phyloP scores from a whole-genome alignment of 768 basidiomycete species.

The Podaxis sp. region DNA sequence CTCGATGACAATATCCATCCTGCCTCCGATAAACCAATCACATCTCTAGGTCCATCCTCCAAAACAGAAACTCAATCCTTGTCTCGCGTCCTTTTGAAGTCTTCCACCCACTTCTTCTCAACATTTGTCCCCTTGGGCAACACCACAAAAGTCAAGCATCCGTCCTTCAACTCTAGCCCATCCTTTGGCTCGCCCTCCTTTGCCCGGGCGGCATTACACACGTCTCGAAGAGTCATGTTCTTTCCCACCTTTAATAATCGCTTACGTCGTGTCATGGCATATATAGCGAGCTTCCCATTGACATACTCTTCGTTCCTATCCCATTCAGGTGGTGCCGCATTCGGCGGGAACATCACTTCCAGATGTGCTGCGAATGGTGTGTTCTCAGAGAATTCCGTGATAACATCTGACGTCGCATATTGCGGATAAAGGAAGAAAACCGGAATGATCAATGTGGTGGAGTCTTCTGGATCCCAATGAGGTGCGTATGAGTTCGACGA shows the following conservation, averaged over 20 bases:
- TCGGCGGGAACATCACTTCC: conserved; percentile 76
- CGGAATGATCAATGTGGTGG: conserved; percentile 72
- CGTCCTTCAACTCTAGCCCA: conserved; percentile 81
- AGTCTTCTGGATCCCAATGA: conserved; percentile 63
- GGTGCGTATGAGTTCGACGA: conserved; percentile 56
- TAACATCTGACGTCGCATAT: conserved; percentile 83
- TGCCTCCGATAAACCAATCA: neutral
- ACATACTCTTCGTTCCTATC: conserved; percentile 68
- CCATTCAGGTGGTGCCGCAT: conserved; percentile 66
- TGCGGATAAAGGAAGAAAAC: conserved; percentile 94
- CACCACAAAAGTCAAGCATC: conserved; percentile 75
- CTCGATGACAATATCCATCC: neutral
- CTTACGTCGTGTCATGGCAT: conserved; percentile 73
- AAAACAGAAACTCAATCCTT: neutral
- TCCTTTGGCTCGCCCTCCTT: conserved; percentile 61
- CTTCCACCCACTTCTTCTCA: conserved; percentile 84
- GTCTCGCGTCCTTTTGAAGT: conserved; percentile 64
- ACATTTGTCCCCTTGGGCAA: conserved; percentile 63
- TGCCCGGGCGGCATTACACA: conserved; percentile 58
- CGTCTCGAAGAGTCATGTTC: conserved; percentile 81
- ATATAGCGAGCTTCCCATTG: conserved; percentile 63
- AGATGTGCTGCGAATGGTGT: conserved; percentile 80
- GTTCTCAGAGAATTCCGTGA: conserved; percentile 80
- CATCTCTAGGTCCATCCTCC: neutral
- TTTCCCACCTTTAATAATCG: conserved; percentile 88